These are phyloP conservation scores for Hypsizygus ulmarius DNA, from an alignment of 1,284 basidiomycete genomes.

Conservation along the genomic window DNA sequence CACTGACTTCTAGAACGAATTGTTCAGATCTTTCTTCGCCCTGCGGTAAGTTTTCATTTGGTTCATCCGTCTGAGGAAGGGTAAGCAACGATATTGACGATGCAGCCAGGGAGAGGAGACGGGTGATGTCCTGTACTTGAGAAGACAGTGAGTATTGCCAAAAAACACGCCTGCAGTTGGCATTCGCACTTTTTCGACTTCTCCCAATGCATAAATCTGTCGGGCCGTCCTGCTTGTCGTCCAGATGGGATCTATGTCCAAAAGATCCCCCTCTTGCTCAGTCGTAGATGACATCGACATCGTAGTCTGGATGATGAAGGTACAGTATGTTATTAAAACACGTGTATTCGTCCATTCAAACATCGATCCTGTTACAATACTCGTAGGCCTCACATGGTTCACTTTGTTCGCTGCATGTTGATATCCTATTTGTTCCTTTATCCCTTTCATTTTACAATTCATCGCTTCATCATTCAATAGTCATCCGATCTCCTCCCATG, in stretches of 20 bases:
- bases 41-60: slow-evolving; percentile 64
- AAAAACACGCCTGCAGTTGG: background rate
- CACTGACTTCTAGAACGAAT: slow-evolving; percentile 78
- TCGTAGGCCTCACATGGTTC: background rate
- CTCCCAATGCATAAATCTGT: slow-evolving; percentile 76
- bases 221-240: slow-evolving; percentile 75
- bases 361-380: background rate
- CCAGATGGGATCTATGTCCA: slow-evolving; percentile 71
- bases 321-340: too few species aligned
- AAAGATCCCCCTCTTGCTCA: background rate
- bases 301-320: too few species aligned
- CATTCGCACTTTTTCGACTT: slow-evolving; percentile 71
- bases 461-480: slow-evolving; percentile 1
- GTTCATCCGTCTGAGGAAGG: slow-evolving; percentile 70
- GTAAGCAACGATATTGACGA: slow-evolving; percentile 75
- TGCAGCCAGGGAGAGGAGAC: slow-evolving; percentile 68
- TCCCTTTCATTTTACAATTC: too few species aligned
- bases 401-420: background rate
- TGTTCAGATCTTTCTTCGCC: slow-evolving; percentile 80
- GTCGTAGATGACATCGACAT: too few species aligned
- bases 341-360: background rate
- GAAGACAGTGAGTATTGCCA: slow-evolving; percentile 3
- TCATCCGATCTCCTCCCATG: slow-evolving; percentile 12
- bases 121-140: slow-evolving; percentile 64
- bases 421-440: background rate